Base-by-base conservation (phyloP, 78 protist species). In the Dictyostelium citrinum region DNA sequence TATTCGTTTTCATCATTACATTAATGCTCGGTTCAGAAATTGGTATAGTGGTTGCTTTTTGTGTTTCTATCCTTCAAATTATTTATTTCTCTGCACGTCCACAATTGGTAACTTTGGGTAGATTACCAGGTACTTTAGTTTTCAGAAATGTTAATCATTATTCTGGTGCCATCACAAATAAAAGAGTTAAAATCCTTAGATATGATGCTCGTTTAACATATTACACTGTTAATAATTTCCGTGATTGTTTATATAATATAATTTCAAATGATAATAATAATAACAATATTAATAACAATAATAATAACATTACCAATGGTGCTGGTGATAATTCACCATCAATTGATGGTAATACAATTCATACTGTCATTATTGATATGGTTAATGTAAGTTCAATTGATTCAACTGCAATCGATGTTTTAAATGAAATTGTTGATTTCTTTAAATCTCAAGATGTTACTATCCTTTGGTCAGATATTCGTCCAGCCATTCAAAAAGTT, bases 1-100 rank as follows among this genome's bases (percentile, higher is more conserved):
- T 81, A 3, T 83, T 90, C 35, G 84, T 90, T 1, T 90, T 90
- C 60, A 22, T 71, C 16, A 64, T 80, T 17, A 90, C 90, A 60
- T 71, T 90, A n/a, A 29, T 83, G 51, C 45, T 90, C 3, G 90
- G 95, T 6, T 75, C 90, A 8, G 84, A 90, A 71, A n/a, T 58
- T 83, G 90, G 90, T 45, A 90, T 90, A 1, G 77, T 80, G 20
- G 72, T 90, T 68, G 90, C 90, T n/a, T 83, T 90, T 70, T 61
- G 79, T 35, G 95, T 90, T 14, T 83, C 90, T 2, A 90, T 90
- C 24, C 78, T 90, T 24, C 90, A 79, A 46, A 84, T 91, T 6
- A 91, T 91, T 20, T 91, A 80, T 81, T 84, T 84, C 64, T 91
- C 95, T 8, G 72, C 92, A 20, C 55, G 91, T 51, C 95, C 95